Conservation (phyloP, 257 asterid species). For the Solanum corneliomulleri region DNA sequence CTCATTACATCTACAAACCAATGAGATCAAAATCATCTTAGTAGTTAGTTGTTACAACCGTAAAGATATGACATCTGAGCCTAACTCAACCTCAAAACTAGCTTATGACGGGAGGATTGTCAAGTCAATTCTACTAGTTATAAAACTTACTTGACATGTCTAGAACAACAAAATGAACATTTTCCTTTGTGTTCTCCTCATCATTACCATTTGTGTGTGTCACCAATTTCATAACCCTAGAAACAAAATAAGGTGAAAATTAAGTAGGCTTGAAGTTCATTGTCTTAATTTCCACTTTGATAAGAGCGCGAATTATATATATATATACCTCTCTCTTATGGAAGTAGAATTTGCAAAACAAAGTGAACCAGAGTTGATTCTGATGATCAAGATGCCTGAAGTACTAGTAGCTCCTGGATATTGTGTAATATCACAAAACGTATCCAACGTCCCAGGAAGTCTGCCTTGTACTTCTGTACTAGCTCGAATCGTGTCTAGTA, state of each 20-base stretch:
- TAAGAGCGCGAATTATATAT: background rate
- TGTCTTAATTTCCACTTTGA: background rate
- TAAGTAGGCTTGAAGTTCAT: background rate
- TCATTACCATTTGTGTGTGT: constrained; percentile 18
- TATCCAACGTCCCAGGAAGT: constrained; percentile 50
- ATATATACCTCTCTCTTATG: constrained; percentile 49
- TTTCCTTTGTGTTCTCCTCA: constrained; percentile 22
- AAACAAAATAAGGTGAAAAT: background rate
- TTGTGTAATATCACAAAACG: constrained; percentile 38
- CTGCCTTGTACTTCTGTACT: constrained; percentile 55
- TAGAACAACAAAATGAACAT: constrained; percentile 35
- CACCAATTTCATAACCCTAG: constrained; percentile 42
- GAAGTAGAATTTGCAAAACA: constrained; percentile 67
- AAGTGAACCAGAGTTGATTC: constrained; percentile 46
- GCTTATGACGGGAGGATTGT: too few relatives aligned
- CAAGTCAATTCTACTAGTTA: background rate
- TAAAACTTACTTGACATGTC: constrained; percentile 60
- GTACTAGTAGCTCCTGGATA: constrained; percentile 34
- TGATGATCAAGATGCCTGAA: constrained; percentile 39
- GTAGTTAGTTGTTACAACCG: background rate
- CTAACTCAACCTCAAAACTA: too few relatives aligned
- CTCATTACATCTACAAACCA: constrained; percentile 42
- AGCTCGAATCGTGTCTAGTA: constrained; percentile 42
- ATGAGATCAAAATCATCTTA: background rate
- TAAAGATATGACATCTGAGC: too few relatives aligned